Base-by-base conservation (phyloP, 805 yeast genomes). In the Nakazawaea ernobii region DNA sequence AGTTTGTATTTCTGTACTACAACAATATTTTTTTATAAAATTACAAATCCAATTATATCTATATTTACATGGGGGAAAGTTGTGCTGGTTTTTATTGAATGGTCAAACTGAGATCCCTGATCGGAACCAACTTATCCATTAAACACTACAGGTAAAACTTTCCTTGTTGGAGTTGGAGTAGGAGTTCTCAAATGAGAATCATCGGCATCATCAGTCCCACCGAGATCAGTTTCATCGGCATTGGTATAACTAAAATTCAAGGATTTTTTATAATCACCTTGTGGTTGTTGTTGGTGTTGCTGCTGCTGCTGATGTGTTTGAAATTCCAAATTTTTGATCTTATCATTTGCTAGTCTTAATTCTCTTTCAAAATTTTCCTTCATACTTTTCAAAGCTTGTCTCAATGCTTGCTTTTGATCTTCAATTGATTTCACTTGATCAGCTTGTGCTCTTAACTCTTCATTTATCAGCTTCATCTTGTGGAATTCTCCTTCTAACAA, bases 381-480 rank as follows among this genome's bases (percentile, higher is more conserved):
- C 45, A 61, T 53, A 42, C 58, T 53, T 35, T 54, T 61, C 39
- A 64, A 49, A 0, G 63, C 66, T 29, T 61, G 65, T 28, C 65
- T 48, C 32, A 65, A 43, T 8, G 58, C 61, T 41, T 63, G 65
- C 33, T 60, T 52, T 48, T 66, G 69, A 17, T 52, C 49, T 43
- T 59, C 60, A 24, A 61, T 41, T 29, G 58, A 56, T 30, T 50
- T 52, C 11, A 55, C 52, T 14, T 52, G 55, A 8, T 53, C 43
- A 13, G 50, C n/a, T 17, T 42, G 37, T 4, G 52, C 42, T 62
- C 43, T 60, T 59, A 64, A 48, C 20, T 58, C 55, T 10, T 56
- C 58, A 29, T 63, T 67, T 46, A 68, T 68, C 9, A 55, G 48
- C 47, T 54, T 60, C 50, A 68, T 50, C 0, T 51, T 47, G 39